Conservation (phyloP, 148 eudicot species). For the Nyssa sinensis region DNA sequence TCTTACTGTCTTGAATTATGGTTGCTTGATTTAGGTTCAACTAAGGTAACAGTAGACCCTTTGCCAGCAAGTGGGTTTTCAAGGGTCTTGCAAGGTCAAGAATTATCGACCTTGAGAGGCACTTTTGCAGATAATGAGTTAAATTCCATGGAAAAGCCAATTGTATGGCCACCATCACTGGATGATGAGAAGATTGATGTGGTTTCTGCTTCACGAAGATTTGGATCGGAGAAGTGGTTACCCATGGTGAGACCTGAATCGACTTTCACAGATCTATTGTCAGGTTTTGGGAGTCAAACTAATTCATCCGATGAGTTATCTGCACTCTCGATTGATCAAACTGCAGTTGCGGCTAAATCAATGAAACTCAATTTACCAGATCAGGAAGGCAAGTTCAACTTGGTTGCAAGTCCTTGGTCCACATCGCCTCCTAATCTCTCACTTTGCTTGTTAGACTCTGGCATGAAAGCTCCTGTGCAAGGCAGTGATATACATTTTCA, state of each 20-base stretch:
- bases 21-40: slow-evolving; percentile 39
- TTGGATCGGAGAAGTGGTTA: slow-evolving; percentile 55
- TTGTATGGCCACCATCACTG: slow-evolving; percentile 41
- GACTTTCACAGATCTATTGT: slow-evolving; percentile 66
- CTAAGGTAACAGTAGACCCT: slow-evolving; percentile 61
- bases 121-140: slow-evolving; percentile 68
- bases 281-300: slow-evolving; percentile 62
- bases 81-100: slow-evolving; percentile 96
- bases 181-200: slow-evolving; percentile 62
- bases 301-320: slow-evolving; percentile 47
- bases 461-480: slow-evolving; percentile 40
- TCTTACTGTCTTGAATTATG: background rate
- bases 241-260: slow-evolving; percentile 60
- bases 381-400: slow-evolving; percentile 58
- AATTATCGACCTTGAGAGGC: slow-evolving; percentile 61
- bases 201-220: slow-evolving; percentile 48
- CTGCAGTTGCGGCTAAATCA: slow-evolving; percentile 21
- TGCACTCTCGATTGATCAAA: slow-evolving; percentile 36
- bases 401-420: slow-evolving; percentile 66
- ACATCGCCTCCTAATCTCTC: slow-evolving; percentile 57
- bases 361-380: slow-evolving; percentile 42
- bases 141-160: slow-evolving; percentile 60
- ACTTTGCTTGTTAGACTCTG: slow-evolving; percentile 63
- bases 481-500: slow-evolving; percentile 44
- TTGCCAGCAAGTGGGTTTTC: slow-evolving; percentile 55